Base-by-base conservation (phyloP, 108 stramenopile species). In the Discostella pseudostelligera region DNA sequence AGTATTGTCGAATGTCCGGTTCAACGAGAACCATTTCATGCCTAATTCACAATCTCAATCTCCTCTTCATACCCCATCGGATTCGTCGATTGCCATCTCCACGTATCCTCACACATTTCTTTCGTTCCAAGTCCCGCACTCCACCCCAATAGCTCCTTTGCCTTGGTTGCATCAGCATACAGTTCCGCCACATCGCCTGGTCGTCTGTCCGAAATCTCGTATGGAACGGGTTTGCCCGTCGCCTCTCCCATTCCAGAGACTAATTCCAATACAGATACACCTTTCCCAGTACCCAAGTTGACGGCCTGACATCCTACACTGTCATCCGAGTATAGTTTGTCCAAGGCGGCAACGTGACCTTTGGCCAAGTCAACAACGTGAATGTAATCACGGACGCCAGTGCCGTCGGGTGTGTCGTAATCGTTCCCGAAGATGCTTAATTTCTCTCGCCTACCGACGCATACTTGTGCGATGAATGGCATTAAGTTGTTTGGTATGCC, bases 381-480 rank as follows among this genome's bases (percentile, higher is more conserved):
- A 56, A 99, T 96, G 82, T 99, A 99, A 76, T 99, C 99, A n/a
- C 99, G 81, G 8, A 98, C 94, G 21, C 92, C 98, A 14, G 99
- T 99, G 40, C 99, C 99, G 70, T 99, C 99, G 10, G 84, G 87
- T 24, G 99, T 99, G 65, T 96, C 93, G 63, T 98, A 99, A 72
- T 99, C 98, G 67, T 90, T 62, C 2, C 99, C 99, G 84, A 98
- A 99, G 24, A 99, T 83, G 48, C 78, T 91, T 29, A 99, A 76
- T 75, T 87, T 83, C 63, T 95, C 86, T 24, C 97, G 82, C 51
- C 97, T 71, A 6, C 99, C 99, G 2, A 99, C 96, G 56, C 89
- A 86, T 5, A 92, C 90, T 69, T 91, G 90, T 6, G 94, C 85
- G 51, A 99, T 84, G 68, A 87, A 99, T 12, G 98, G 98, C 96